Evolutionary conservation across 2,329 filamentous ascomycete genomes (phyloP).

Genomic region (Cladophialophora yegresii): DNA sequence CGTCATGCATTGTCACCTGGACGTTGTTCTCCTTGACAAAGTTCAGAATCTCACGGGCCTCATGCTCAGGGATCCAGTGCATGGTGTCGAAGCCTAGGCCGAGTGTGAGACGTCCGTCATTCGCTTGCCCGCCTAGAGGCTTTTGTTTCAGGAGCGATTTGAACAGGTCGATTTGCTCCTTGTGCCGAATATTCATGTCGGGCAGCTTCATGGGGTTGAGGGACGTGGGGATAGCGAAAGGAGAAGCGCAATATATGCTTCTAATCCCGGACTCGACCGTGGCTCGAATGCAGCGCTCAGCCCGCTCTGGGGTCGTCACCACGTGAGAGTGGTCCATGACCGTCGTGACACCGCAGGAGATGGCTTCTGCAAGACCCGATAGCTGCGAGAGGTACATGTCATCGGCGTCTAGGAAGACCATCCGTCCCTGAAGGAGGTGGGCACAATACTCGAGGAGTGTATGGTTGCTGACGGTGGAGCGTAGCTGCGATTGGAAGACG

Average conservation of each 20-base stretch:
- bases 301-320: constrained; percentile 32
- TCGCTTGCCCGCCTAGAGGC: constrained; percentile 33
- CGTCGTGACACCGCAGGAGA: constrained; percentile 30
- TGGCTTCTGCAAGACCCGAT: constrained; percentile 15
- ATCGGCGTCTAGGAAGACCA: constrained; percentile 41
- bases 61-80: constrained; percentile 32
- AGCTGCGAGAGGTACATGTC: constrained; percentile 49
- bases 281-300: constrained; percentile 37
- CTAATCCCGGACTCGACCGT: constrained; percentile 39
- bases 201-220: constrained; percentile 19
- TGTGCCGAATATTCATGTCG: constrained; percentile 12
- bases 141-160: constrained; percentile 24
- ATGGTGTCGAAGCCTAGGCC: constrained; percentile 39
- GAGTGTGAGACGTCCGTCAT: constrained; percentile 38
- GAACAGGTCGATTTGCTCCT: constrained; percentile 30
- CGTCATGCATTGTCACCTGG: constrained; percentile 37
- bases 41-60: constrained; percentile 22
- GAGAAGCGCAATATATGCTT: constrained; percentile 38
- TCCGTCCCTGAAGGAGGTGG: constrained; percentile 46
- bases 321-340: constrained; percentile 42
- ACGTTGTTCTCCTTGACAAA: constrained; percentile 27
- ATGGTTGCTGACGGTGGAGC: constrained; percentile 44
- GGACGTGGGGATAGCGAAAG: constrained; percentile 17
- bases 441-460: constrained; percentile 47
- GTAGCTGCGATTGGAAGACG: constrained; percentile 48